Evolutionary conservation across 2,329 filamentous ascomycete species (phyloP), one percentile per base, ranked within the genome.

Genomic region (Exophiala bonariae): DNA sequence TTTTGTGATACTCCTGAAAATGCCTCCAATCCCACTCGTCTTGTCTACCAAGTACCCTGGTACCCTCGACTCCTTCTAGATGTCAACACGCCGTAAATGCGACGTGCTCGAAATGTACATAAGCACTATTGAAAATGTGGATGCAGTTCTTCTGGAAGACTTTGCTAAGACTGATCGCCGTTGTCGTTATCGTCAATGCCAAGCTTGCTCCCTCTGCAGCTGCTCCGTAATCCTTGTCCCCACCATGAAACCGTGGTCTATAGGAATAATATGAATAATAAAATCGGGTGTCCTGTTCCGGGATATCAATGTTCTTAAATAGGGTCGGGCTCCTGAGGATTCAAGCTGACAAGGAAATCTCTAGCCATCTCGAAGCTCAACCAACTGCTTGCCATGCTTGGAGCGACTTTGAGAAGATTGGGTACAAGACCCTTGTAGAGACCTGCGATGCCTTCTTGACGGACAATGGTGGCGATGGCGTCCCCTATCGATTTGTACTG

Each of bases 311-410:
- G 28, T 7, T 16, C 20, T 53, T 35, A 59, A 37, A 57, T 42
- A n/a, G 55, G 50, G 8, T 56, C 57, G 47, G 40, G 23, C 18
- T 52, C 50, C 9, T 47, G 40, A 13, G 54, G 50, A 9, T 39
- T 44, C 16, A 59, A 44, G 17, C 43, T 39, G 26, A 95, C 74
- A 32, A 97, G 72, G 63, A 95, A 86, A 69, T 99, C 93, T 56
- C 93, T 81, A 7, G 89, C 92, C 65, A 97, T 74, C 71, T 99
- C 93, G 65, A 95, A 99, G 68, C 91, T 96, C 52, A 97, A 80
- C 92, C 93, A 99, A 69, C 89, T 96, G 60, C 90, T 95, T 13
- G 93, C 93, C 92, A 99, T 99, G 66, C 91, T 97, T 3, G 93
- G 93, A 6, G 93, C 92, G 13, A 99, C 93, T 70, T 99, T 99